Conservation (phyloP, 371 early-diverging fungal genomes). For the Syncephalis plumigaleata region DNA sequence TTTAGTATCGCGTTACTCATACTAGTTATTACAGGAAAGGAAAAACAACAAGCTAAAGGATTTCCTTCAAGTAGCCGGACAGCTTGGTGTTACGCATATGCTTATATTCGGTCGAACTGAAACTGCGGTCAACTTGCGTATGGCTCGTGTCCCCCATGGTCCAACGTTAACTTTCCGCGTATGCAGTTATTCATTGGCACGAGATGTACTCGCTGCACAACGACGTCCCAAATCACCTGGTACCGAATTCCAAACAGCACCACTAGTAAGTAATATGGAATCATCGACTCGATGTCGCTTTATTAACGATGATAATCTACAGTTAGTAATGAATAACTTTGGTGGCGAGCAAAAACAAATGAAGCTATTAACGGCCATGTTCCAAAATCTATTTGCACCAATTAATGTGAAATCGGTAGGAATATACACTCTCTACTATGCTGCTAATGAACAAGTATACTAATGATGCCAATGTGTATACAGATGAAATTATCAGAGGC, state of each 20-base stretch:
- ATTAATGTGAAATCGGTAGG: constrained; percentile 76
- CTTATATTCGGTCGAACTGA: constrained; percentile 78
- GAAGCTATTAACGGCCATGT: constrained; percentile 80
- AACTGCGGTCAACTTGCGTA: constrained; percentile 64
- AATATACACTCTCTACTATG: too few relatives aligned
- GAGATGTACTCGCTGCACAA: constrained; percentile 67
- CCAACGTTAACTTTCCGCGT: constrained; percentile 90
- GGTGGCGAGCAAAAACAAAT: constrained; percentile 58
- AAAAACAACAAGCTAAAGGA: constrained; percentile 84
- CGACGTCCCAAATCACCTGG: constrained; percentile 65
- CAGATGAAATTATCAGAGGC: constrained; percentile 78
- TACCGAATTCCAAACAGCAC: constrained; percentile 55
- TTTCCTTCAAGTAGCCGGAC: constrained; percentile 78
- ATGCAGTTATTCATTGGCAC: constrained; percentile 58
- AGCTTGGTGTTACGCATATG: constrained; percentile 73
- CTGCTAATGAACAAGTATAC: too few relatives aligned
- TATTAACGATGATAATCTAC: too few relatives aligned
- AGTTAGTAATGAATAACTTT: constrained; percentile 77
- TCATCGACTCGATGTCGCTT: not conserved
- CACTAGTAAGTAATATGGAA: constrained; percentile 32
- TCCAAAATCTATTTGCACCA: constrained; percentile 92
- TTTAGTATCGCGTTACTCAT: too few relatives aligned
- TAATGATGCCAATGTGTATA: too few relatives aligned
- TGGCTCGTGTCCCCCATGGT: constrained; percentile 77
- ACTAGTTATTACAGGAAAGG: constrained; percentile 38